Base-by-base conservation (phyloP, 169 alveolate species). In the Eimeria maxima region DNA sequence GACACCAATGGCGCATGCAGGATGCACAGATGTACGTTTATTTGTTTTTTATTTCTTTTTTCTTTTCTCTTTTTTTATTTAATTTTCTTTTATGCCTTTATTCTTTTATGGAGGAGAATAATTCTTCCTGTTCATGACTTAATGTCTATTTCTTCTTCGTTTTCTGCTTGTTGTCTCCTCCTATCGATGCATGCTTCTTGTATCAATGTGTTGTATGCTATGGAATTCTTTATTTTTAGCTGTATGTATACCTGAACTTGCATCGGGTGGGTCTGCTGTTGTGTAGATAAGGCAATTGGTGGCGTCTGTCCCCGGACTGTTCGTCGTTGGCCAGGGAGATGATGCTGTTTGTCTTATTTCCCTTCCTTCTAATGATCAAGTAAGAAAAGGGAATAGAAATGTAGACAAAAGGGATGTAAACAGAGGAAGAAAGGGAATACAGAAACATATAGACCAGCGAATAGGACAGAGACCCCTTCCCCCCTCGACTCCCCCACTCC, bases 1-100 rank as follows among this genome's bases (percentile, higher is more conserved):
- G 55, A 55, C n/a, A 8, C 84, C 84, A 5, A 42, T 74, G 84
- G 33, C 47, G 47, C 84, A 74, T 44, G 84, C 84, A 74, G 84
- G 84, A 20, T 74, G 55, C 22, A 20, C 84, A 6, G 55, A 74
- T 33, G 84, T 74, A 44, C 29, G 84, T 7, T 33, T 18, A 14
- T 20, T 60, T 60, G n/a, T 60, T 60, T 24, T 60, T 60, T 24
- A 4, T 3, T 60, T 20, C n/a, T 20, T 60, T 24, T 60, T 65
- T 14, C n/a, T 65, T 65, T n/a, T 1, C 3, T 20, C 74, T 65
- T 65, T 11, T 2, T 65, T 24, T 65, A 7, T n/a, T 6, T 65
- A 7, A 5, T 60, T 16, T 5, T 60, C 69, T 18, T 7, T 18
- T 60, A 60, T 60, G 5, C 18, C 69, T 18, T 7, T 18, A 5